Evolutionary conservation across 192 early-diverging fungal species (phyloP), one percentile per base, ranked within the genome.

Genomic region (Coemansia sp.): DNA sequence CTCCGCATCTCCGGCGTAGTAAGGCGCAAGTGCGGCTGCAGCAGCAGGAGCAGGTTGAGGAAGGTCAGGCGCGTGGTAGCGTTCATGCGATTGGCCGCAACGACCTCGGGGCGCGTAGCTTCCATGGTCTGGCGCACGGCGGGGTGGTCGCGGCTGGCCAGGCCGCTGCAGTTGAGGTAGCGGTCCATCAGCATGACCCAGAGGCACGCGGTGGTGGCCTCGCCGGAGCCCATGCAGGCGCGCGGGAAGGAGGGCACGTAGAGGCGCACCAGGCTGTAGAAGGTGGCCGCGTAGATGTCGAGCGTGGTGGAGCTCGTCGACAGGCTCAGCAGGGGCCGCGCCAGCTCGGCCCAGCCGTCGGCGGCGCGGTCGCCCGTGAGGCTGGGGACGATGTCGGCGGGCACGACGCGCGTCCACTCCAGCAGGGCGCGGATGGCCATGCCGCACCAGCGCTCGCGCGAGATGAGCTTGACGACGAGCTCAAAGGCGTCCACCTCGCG

Each of bases 171-270:
- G 42, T 78, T 66, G 31, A 83, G 73, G 45, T 83, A 83, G 35
- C 81, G 69, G 67, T 83, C 81, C 65, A 83, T 83, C 63, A 83
- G 76, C 73, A 69, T 72, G 7, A 75, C 70, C 81, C 81, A 83
- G 17, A 83, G 48, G 29, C 75, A 72, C 40, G 72, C 72, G 40
- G 59, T 51, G 6, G 66, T 71, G 16, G 73, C 75, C 29, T 83
- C 75, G 11, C 73, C 75, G 0, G 65, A 34, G 59, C 75, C 81
- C 81, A 83, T 78, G 57, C 81, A 83, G 1, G 81, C 75, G 40
- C 75, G 75, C 35, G 81, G 75, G 56, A 83, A 83, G 35, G 56
- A 35, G 5, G 81, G 75, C 27, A 75, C 69, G 17, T 72, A 67
- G 6, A 78, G 67, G 8, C 73, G 72, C 42, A 83, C 76, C 64